phyloP scores from a whole-genome alignment of 176 grass and related monocot genomes.

The Olyra latifolia region DNA sequence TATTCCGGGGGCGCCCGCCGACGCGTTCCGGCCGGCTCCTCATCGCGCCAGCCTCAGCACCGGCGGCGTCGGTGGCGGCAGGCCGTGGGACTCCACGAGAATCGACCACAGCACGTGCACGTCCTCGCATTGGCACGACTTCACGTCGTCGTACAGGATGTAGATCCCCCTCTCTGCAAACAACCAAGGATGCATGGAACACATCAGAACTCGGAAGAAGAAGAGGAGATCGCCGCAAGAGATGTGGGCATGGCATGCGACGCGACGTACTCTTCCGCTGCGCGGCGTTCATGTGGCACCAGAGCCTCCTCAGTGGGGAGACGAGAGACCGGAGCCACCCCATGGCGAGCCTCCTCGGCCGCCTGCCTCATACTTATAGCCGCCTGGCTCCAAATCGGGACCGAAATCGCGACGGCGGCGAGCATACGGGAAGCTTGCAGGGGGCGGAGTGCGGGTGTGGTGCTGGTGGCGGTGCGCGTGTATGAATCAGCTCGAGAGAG shows the following conservation, averaged over 20 bases:
- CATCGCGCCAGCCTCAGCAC: slow-evolving; percentile 24
- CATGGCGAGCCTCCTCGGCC: slow-evolving; percentile 35
- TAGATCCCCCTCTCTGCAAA: slow-evolving; percentile 49
- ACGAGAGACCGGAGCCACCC: slow-evolving; percentile 49
- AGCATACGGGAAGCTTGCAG: not conserved
- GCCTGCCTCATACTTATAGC: slow-evolving; percentile 28
- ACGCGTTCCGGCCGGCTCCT: not conserved
- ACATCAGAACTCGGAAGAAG: not conserved
- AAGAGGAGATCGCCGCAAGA: not conserved
- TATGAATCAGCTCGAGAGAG: not conserved
- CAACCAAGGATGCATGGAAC: not conserved
- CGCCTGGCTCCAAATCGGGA: not conserved
- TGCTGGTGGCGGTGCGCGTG: slow-evolving; percentile 17
- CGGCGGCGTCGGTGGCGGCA: slow-evolving; percentile 39
- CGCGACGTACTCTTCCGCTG: slow-evolving; percentile 34
- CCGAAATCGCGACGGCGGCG: not conserved
- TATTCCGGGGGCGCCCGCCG: slow-evolving; percentile 34
- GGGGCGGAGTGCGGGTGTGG: not conserved
- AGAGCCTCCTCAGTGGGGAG: slow-evolving; percentile 55
- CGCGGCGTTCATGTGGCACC: slow-evolving; percentile 36
- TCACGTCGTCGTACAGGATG: slow-evolving; percentile 65
- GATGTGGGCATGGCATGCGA: too few relatives aligned
- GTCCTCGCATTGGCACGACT: slow-evolving; percentile 74
- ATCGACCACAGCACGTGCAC: slow-evolving; percentile 72
- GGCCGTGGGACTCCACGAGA: slow-evolving; percentile 51